Evolutionary conservation across 2,329 filamentous ascomycete species (phyloP), one percentile per base, ranked within the genome.

Genomic region (Aspergillus glaucus): DNA sequence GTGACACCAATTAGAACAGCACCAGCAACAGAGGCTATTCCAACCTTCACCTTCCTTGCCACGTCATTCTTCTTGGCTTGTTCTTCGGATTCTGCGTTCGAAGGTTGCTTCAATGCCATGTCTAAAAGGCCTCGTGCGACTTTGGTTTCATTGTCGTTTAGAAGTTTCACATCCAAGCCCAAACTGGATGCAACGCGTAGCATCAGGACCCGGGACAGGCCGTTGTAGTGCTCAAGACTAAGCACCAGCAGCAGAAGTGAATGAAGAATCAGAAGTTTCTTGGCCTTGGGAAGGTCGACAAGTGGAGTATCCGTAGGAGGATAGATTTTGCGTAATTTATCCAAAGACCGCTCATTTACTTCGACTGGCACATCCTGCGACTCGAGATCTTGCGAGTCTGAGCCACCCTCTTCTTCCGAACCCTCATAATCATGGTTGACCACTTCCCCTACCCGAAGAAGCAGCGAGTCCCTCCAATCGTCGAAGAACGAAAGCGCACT

Each of bases 1-100:
- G 90, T 95, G 3, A 87, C 80, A 8, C 84, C 84, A n/a, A 96
- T 91, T 1, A 95, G 74, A 0, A 87, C 88, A 1, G 92, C 92
- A 9, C 92, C 92, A 0, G 88, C 90, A 0, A 94, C 88, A 7
- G 87, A 88, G 0, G 91, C 92, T 22, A 96, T 75, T 0, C 91
- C 89, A 17, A 96, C 89, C 64, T 90, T 90, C 80, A 84, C 87
- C 64, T 84, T 84, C 41, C 84, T 78, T 15, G 79, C 69, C n/a
- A 74, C 72, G 54, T 82, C 83, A 39, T 78, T 81, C 51, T 87
- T 82, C 48, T 89, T 84, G 0, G 74, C 79, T 47, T 85, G 82
- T 63, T 86, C 87, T 61, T 86, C 81, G 0, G 83, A 84, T 64
- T 93, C 89, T 1, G 84, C 81, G 52, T 91, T 86, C 1, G 86